A percentile compares a stretch with the other conserved stretches of the same genome.
Evolutionary conservation across 148 eudicot genomes (phyloP).

Genomic region (Nepenthes mirabilis): DNA sequence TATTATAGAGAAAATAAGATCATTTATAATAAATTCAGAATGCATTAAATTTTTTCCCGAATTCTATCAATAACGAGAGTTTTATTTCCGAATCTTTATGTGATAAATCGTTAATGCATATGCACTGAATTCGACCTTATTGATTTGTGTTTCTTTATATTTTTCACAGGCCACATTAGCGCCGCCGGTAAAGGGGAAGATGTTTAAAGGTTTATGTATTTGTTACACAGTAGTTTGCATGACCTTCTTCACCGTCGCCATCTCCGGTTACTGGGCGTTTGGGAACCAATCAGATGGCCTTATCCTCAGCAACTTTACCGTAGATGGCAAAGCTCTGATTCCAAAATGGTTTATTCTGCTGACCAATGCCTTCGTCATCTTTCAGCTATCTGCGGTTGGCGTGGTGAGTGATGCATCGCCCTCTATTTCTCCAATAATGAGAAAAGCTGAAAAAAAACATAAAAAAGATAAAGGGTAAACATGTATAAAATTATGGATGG

Average conservation of each 20-base stretch:
- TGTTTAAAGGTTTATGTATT: constrained; percentile 60
- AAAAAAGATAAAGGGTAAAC: no score
- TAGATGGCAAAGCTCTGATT: constrained; percentile 27
- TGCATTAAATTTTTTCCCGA: no score
- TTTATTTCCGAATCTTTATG: no score
- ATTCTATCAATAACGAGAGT: no score
- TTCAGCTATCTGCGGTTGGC: constrained; percentile 45
- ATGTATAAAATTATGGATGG: no score
- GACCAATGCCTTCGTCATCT: constrained; percentile 44
- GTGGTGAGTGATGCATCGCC: constrained; percentile 21
- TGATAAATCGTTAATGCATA: neutral
- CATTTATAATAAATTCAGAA: no score
- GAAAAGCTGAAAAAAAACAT: no score
- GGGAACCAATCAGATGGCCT: constrained; percentile 40
- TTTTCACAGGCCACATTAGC: constrained; percentile 50
- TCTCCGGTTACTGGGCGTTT: constrained; percentile 81
- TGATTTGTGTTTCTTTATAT: neutral
- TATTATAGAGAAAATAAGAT: no score
- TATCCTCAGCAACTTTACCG: constrained; percentile 43
- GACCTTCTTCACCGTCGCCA: constrained; percentile 54
- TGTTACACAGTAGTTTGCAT: constrained; percentile 46
- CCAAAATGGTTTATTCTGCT: constrained; percentile 54
- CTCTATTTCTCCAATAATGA: no score
- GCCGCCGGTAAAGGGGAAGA: constrained; percentile 70
- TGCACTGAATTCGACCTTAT: neutral